These are phyloP conservation scores for Dryadomyces quercivorus DNA, from an alignment of 2,329 filamentous ascomycete species.

Conservation along the genomic window DNA sequence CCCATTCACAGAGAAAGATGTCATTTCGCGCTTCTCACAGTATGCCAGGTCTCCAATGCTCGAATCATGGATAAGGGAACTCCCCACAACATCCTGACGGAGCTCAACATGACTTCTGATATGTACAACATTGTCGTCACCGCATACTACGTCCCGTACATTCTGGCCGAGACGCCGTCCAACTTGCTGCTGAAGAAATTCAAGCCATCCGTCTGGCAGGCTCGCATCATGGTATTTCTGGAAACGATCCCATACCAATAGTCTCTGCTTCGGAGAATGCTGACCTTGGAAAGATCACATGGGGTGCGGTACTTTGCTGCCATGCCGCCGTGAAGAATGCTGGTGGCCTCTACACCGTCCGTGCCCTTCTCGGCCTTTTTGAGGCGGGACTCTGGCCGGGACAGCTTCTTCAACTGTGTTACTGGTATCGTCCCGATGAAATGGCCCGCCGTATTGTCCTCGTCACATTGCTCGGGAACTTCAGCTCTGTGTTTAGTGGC, in stretches of 20 bases:
- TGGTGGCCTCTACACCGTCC: constrained; percentile 32
- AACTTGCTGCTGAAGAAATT: constrained; percentile 67
- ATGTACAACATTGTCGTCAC: constrained; percentile 26
- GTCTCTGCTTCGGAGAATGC: not conserved
- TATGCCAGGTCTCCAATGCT: constrained; percentile 22
- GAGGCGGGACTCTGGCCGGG: constrained; percentile 58
- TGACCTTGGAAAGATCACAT: constrained; percentile 21
- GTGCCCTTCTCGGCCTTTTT: constrained; percentile 50
- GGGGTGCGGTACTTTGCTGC: constrained; percentile 34
- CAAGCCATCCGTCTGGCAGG: constrained; percentile 62
- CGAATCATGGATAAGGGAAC: constrained; percentile 31
- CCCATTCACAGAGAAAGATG: not conserved
- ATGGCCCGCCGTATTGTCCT: constrained; percentile 31
- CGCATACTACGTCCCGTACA: constrained; percentile 50
- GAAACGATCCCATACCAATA: not conserved
- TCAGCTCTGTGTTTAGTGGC: constrained; percentile 27
- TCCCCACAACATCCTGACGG: constrained; percentile 25
- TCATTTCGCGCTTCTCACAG: not conserved
- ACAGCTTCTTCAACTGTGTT: constrained; percentile 33
- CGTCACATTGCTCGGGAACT: constrained; percentile 31
- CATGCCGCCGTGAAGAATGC: constrained; percentile 41
- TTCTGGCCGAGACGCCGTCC: constrained; percentile 63
- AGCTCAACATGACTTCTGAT: constrained; percentile 26
- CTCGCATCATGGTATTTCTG: constrained; percentile 56
- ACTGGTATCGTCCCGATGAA: constrained; percentile 36